Evolutionary conservation across 768 basidiomycete genomes (phyloP).

Genomic region (Crucibulum laeve): DNA sequence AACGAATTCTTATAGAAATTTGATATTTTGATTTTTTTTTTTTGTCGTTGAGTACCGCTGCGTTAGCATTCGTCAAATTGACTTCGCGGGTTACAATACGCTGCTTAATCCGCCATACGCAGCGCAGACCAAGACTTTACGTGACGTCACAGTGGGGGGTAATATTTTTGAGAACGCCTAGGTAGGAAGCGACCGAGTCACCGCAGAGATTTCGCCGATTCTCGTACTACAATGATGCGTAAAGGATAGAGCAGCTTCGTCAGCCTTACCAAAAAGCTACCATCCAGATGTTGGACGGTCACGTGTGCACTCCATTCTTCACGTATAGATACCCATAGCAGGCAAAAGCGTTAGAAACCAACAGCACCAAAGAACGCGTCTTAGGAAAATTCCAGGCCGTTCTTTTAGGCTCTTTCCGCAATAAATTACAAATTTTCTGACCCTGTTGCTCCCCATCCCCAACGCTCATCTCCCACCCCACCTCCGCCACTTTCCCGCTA

Average conservation of each 20-base stretch:
- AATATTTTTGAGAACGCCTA: no score
- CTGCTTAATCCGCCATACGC: no score
- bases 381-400: slow-evolving; percentile 9
- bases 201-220: no score
- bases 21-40: no score
- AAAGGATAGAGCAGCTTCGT: not conserved
- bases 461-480: slow-evolving; percentile 3
- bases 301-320: not conserved
- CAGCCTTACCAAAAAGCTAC: not conserved
- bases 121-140: no score
- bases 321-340: not conserved
- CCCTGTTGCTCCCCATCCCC: not conserved
- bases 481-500: not conserved
- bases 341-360: slow-evolving; percentile 7
- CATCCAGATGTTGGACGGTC: not conserved
- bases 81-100: no score
- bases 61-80: no score
- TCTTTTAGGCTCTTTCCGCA: slow-evolving; percentile 7
- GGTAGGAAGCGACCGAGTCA: no score
- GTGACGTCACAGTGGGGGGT: no score
- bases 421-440: slow-evolving; percentile 1
- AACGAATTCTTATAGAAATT: no score
- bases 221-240: not conserved
- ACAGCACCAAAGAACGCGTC: slow-evolving; percentile 21
- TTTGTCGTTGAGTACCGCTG: no score